Conservation (phyloP, 2,329 filamentous ascomycete genomes). For the Penicillium brevicompactum region DNA sequence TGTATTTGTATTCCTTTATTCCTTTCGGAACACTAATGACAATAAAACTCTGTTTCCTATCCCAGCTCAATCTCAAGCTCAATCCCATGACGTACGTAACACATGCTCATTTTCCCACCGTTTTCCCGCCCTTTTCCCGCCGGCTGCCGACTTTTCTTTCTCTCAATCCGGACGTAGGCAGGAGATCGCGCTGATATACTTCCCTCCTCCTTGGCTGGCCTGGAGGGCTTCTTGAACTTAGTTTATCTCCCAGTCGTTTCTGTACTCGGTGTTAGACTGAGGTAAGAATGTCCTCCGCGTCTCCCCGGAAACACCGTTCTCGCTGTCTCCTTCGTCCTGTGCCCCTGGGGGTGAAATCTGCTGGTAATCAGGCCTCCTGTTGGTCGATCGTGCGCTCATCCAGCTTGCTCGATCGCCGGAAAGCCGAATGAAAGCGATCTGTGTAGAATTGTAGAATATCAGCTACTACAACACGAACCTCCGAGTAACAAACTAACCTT, state of each 20-base stretch:
- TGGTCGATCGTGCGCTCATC: slow-evolving; percentile 3
- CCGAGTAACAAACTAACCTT: slow-evolving; percentile 22
- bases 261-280: slow-evolving; percentile 2
- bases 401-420: slow-evolving; percentile 1
- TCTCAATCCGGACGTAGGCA: no score
- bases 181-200: no score
- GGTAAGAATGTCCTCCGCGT: slow-evolving; percentile 5
- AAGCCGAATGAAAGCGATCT: slow-evolving; percentile 4
- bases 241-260: slow-evolving; percentile 6
- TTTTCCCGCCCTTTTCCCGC: no score
- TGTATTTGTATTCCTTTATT: no score
- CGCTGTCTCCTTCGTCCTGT: slow-evolving; percentile 1
- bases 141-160: no score
- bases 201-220: not conserved
- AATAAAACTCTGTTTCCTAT: no score
- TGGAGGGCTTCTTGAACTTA: slow-evolving; percentile 1
- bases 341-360: slow-evolving; percentile 10
- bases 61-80: no score
- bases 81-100: no score
- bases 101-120: no score
- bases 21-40: no score
- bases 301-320: not conserved
- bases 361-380: slow-evolving; percentile 5
- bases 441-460: not conserved
- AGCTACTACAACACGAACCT: not conserved